phyloP scores from a whole-genome alignment of 1,284 basidiomycete genomes.

The Ceratobasidium sp. region DNA sequence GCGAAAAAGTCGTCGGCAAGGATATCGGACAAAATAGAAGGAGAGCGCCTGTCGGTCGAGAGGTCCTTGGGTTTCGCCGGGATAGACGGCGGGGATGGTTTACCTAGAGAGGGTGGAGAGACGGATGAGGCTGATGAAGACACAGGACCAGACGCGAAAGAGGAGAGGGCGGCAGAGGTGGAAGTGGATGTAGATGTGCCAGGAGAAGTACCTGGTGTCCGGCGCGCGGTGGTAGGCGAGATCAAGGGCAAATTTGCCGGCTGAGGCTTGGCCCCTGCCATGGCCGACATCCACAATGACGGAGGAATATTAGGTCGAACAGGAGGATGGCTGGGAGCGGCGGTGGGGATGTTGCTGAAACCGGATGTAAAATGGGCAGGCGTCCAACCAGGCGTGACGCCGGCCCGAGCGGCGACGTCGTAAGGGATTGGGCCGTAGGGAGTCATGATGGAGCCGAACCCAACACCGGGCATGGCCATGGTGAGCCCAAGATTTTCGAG shows the following conservation, averaged over 20 bases:
- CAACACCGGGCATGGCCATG: conserved; percentile 8
- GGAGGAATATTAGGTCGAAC: conserved; percentile 58
- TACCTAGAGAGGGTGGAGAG: conserved; percentile 47
- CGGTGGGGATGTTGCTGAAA: not conserved
- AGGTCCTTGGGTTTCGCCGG: conserved; percentile 17
- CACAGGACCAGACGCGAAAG: conserved; percentile 49
- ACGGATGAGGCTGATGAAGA: conserved; percentile 47
- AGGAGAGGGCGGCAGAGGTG: conserved; percentile 53
- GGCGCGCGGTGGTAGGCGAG: not conserved
- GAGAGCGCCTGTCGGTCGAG: conserved; percentile 52
- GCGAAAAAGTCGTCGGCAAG: conserved; percentile 72
- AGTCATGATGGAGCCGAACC: conserved; percentile 21
- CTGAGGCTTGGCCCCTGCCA: conserved; percentile 10
- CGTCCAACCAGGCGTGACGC: conserved; percentile 3
- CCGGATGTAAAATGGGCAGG: conserved; percentile 3
- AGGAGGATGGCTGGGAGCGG: not conserved
- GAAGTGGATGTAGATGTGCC: conserved; percentile 51
- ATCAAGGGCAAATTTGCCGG: not conserved
- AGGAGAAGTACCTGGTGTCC: conserved; percentile 30
- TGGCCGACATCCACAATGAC: conserved; percentile 77
- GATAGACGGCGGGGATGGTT: conserved; percentile 31
- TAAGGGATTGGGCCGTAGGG: conserved; percentile 20
- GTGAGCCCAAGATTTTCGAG: conserved; percentile 26
- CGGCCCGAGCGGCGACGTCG: conserved; percentile 25
- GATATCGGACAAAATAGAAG: conserved; percentile 67